Base-by-base conservation (phyloP, 2,329 filamentous ascomycete genomes). In the Coniochaeta ligniaria region DNA sequence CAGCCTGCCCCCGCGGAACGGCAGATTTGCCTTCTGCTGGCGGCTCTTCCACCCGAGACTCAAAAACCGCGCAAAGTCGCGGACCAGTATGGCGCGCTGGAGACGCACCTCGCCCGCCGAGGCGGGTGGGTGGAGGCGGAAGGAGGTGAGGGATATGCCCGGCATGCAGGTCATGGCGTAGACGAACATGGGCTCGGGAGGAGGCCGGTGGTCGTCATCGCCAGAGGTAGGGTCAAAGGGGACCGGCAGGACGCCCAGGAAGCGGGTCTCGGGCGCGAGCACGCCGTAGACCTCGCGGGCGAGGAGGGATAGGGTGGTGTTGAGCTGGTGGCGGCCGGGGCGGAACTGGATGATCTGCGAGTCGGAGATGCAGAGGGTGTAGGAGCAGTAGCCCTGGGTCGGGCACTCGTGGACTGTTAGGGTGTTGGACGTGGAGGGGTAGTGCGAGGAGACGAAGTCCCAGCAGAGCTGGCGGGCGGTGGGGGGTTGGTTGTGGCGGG, bases 331-430 rank as follows among this genome's bases (percentile, higher is more conserved):
- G 3, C 66, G 69, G 1, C 64, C 54, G 7, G 80, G 79, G 2
- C 81, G 76, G 62, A 83, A 82, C 66, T 84, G 81, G 5, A 83
- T 63, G 55, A 81, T 68, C 14, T 62, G 66, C 22, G 47, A 28
- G n/a, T 73, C 66, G 5, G 69, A 3, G 17, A 79, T 69, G 26
- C 72, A 68, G 7, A 83, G 62, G 0, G 81, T 83, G 64, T 82
- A 77, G 2, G 80, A 83, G 63, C 81, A 84, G 63, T 79, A 81
- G 20, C 80, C 81, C 63, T 83, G 81, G 6, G 71, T 71, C 6
- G 22, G 47, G 17, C 47, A 52, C 47, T 52, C 47, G 47, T 52
- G 12, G 7, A 52, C 26, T 7, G 11, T 17, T 2, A 17, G 26
- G 5, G 47, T 2, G 47, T 4, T 14, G 33, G 47, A 28, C 17